A percentile compares a stretch with the other conserved stretches of the same genome.
Conservation (phyloP, 352 stramenopile species). For the Pythium inflatum region DNA sequence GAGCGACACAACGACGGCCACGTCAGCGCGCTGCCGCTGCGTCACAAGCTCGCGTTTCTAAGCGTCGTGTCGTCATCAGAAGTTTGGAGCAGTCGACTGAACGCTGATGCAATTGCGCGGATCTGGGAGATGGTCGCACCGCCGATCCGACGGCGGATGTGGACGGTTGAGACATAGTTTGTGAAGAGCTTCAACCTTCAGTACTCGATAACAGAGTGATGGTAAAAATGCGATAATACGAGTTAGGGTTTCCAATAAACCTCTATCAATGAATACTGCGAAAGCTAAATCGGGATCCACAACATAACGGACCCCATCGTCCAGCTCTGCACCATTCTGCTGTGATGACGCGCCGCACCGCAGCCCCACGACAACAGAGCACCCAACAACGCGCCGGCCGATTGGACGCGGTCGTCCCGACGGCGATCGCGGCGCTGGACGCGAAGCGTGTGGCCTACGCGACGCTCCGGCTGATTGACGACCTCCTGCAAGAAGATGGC, state of each 20-base stretch:
- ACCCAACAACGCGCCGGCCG: not conserved
- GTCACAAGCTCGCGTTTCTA: not conserved
- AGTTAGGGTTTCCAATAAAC: too few relatives aligned
- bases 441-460: constrained; percentile 4
- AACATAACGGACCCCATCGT: too few relatives aligned
- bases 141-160: not conserved
- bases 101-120: not conserved
- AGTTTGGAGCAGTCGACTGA: not conserved
- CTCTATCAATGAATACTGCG: not conserved
- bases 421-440: constrained; percentile 6
- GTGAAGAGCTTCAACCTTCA: not conserved
- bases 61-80: not conserved
- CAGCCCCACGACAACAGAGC: not conserved
- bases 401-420: constrained; percentile 12
- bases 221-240: not conserved
- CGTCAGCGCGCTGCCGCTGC: not conserved
- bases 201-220: not conserved
- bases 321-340: not conserved
- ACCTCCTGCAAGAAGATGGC: not conserved
- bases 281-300: not conserved
- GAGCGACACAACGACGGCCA: not conserved
- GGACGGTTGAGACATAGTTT: not conserved
- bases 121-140: not conserved
- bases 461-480: constrained; percentile 20
- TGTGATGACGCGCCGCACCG: not conserved